Percentiles rank a stretch among this genome's conserved stretches.
These are phyloP conservation scores for Pseudogymnoascus sp. DNA, from an alignment of 2,329 filamentous ascomycete genomes.

Conservation along the genomic window DNA sequence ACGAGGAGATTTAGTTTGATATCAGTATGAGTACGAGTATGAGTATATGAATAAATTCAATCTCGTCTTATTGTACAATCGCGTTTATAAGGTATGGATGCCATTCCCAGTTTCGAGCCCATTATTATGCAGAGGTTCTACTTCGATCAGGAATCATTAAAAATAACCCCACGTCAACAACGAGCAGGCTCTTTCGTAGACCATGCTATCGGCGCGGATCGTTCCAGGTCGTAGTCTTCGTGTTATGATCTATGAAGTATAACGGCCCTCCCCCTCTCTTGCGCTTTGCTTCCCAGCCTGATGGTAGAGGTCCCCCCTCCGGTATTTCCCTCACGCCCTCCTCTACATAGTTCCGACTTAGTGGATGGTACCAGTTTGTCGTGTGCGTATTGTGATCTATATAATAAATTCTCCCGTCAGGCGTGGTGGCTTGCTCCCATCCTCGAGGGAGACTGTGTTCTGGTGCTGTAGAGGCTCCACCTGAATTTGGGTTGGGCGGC, in stretches of 20 bases:
- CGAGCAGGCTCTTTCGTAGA: neutral
- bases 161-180: neutral
- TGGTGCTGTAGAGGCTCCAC: neutral
- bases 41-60: conserved; percentile 7
- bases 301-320: conserved; percentile 84
- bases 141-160: neutral
- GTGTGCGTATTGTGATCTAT: conserved; percentile 95
- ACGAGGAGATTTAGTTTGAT: conserved; percentile 8
- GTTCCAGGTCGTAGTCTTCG: conserved; percentile 98
- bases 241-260: conserved; percentile 99
- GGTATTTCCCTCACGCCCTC: conserved; percentile 44
- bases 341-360: conserved; percentile 1
- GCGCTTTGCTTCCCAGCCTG: conserved; percentile 94
- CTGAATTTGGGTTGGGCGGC: neutral
- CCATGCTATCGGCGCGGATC: conserved; percentile 61
- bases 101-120: neutral
- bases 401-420: conserved; percentile 85
- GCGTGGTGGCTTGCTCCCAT: conserved; percentile 89
- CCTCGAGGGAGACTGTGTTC: conserved; percentile 77
- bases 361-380: conserved; percentile 60
- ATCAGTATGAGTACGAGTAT: conserved; percentile 1
- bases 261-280: conserved; percentile 95
- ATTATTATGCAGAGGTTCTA: conserved; percentile 4
- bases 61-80: neutral
- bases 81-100: neutral